These are phyloP conservation scores for Penicillium concentricum DNA, from an alignment of 2,329 filamentous ascomycete species.

Conservation along the genomic window DNA sequence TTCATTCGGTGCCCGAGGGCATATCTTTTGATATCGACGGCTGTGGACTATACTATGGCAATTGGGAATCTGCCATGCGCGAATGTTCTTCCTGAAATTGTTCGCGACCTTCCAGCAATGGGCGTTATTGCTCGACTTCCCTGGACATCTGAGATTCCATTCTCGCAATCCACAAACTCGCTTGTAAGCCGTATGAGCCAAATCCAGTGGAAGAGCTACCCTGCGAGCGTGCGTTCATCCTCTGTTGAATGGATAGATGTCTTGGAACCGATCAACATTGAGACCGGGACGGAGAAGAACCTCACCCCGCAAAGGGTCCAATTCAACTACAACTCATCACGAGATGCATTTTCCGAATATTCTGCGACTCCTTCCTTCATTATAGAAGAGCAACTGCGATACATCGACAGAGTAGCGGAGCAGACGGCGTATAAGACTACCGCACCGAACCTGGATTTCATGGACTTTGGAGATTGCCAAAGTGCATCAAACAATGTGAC, in stretches of 20 bases:
- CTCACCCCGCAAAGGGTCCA: not conserved
- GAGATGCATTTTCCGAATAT: not conserved
- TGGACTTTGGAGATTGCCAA: not conserved
- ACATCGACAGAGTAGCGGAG: not conserved
- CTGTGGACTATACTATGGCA: conserved; percentile 25
- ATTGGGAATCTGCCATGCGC: conserved; percentile 23
- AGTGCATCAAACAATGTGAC: not conserved
- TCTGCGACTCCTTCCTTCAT: not conserved
- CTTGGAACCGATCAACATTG: not conserved
- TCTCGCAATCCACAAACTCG: not conserved
- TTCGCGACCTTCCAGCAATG: conserved; percentile 20
- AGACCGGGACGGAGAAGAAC: not conserved
- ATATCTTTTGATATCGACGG: conserved; percentile 29
- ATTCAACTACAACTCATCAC: not conserved
- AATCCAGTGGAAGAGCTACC: not conserved
- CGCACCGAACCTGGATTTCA: not conserved
- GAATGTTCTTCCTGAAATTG: conserved; percentile 19
- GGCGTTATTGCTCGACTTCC: conserved; percentile 19
- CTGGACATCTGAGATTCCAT: conserved; percentile 15
- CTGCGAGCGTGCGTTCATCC: not conserved
- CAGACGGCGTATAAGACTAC: not conserved
- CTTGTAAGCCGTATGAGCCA: not conserved
- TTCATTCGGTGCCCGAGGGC: conserved; percentile 26
- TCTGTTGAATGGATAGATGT: not conserved
- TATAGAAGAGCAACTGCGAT: not conserved